Evolutionary conservation across 352 stramenopile genomes (phyloP).

Genomic region (Phytophthora pseudosyringae): DNA sequence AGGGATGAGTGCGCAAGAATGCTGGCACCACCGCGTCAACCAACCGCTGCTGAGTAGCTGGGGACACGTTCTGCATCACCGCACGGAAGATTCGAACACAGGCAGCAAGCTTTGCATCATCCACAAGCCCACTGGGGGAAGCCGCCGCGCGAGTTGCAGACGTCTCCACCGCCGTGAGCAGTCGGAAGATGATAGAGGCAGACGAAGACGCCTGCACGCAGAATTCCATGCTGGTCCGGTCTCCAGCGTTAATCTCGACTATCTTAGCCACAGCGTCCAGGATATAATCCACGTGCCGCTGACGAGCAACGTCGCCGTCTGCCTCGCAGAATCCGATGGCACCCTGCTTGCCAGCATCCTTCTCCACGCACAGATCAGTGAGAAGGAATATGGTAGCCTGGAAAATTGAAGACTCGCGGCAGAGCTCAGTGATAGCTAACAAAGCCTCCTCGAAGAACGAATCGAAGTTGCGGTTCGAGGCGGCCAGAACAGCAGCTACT

Average conservation of each 20-base stretch:
- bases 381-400: conserved; percentile 78
- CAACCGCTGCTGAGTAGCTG: conserved; percentile 67
- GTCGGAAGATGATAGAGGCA: conserved; percentile 64
- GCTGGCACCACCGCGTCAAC: conserved; percentile 60
- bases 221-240: conserved; percentile 84
- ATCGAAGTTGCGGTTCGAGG: conserved; percentile 62
- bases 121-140: conserved; percentile 36
- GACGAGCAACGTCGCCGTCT: conserved; percentile 31
- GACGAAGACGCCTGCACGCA: conserved; percentile 55
- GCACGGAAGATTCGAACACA: conserved; percentile 73
- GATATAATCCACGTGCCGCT: conserved; percentile 55
- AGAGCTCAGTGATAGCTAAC: conserved; percentile 77
- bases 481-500: conserved; percentile 49
- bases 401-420: conserved; percentile 78
- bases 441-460: conserved; percentile 77
- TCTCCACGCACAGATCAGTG: conserved; percentile 62
- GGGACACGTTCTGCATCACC: conserved; percentile 79
- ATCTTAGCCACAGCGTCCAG: conserved; percentile 83
- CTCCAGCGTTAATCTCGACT: conserved; percentile 75
- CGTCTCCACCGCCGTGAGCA: conserved; percentile 69
- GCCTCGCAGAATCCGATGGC: conserved; percentile 45
- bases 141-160: conserved; percentile 50
- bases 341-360: conserved; percentile 19
- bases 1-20: conserved; percentile 60
- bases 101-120: conserved; percentile 50